Evolutionary conservation across 495 filamentous ascomycete species (phyloP).

Genomic region (Penicillium goetzii): DNA sequence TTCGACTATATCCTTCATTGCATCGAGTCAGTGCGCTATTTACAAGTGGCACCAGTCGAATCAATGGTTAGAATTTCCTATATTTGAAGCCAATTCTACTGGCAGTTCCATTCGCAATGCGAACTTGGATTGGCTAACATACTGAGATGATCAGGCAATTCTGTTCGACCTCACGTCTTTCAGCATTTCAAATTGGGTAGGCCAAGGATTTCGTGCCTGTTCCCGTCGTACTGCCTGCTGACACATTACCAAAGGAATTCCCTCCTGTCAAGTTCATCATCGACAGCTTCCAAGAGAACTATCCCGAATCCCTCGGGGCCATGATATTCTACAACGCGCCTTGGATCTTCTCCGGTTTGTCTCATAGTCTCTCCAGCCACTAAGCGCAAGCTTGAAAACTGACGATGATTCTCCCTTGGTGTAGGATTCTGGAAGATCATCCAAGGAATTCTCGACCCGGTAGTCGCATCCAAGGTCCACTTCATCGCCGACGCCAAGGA

Average conservation of each 20-base stretch:
- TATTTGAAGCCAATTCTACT: constrained; percentile 37
- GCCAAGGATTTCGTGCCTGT: constrained; percentile 7
- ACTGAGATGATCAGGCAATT: constrained; percentile 57
- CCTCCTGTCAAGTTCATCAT: constrained; percentile 95
- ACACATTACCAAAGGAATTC: constrained; percentile 68
- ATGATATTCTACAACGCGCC: constrained; percentile 93
- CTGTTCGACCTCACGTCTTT: constrained; percentile 93
- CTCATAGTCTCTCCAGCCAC: background rate
- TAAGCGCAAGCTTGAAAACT: background rate
- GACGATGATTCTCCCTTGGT: constrained; percentile 7
- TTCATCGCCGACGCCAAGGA: constrained; percentile 81
- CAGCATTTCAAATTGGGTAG: constrained; percentile 86
- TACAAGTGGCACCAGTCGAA: constrained; percentile 76
- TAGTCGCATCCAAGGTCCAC: constrained; percentile 93
- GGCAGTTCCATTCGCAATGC: too few species aligned
- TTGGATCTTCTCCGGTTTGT: constrained; percentile 83
- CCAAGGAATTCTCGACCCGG: constrained; percentile 89
- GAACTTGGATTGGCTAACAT: background rate
- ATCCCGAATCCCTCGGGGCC: constrained; percentile 83
- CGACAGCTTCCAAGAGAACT: constrained; percentile 94
- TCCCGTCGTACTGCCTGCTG: background rate
- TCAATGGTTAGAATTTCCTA: constrained; percentile 63
- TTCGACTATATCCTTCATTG: constrained; percentile 86
- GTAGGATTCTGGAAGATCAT: constrained; percentile 83
- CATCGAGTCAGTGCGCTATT: constrained; percentile 82